phyloP scores from a whole-genome alignment of 805 yeast genomes.

The Yamadazyma tumulicola region DNA sequence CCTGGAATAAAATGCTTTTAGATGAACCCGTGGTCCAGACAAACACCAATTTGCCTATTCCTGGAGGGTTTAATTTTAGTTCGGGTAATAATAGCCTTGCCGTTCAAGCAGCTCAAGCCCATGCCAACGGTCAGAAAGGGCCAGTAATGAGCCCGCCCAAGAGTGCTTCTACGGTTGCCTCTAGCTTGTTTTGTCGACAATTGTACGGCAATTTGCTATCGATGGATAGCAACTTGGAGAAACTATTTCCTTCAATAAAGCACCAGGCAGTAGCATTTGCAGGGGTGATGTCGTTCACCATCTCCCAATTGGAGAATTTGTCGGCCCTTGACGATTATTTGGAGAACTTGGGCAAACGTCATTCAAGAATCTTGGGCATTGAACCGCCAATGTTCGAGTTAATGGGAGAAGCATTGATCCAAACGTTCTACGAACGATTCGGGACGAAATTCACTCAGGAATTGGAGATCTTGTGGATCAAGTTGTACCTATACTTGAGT shows the following conservation, averaged over 20 bases:
- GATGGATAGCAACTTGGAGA: constrained; percentile 59
- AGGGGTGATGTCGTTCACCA: constrained; percentile 68
- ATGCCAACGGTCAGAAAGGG: too few species aligned
- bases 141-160: constrained; percentile 6
- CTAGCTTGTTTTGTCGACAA: constrained; percentile 69
- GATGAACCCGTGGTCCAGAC: constrained; percentile 28
- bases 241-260: constrained; percentile 65
- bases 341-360: constrained; percentile 65
- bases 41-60: constrained; percentile 15
- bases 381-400: constrained; percentile 64
- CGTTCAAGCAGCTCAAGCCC: background rate
- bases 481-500: constrained; percentile 63
- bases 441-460: constrained; percentile 51
- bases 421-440: constrained; percentile 66
- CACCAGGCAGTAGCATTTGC: constrained; percentile 82
- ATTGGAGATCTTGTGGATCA: constrained; percentile 68
- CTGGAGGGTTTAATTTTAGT: constrained; percentile 37
- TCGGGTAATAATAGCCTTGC: background rate
- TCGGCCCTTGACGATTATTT: constrained; percentile 56
- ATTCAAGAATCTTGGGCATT: constrained; percentile 70
- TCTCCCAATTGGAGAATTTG: constrained; percentile 60
- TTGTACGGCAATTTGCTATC: constrained; percentile 66
- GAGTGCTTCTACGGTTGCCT: constrained; percentile 23
- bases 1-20: constrained; percentile 45
- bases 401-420: constrained; percentile 70